Base-by-base conservation (phyloP, 2,329 filamentous ascomycete genomes). In the Chaetomium sp. region DNA sequence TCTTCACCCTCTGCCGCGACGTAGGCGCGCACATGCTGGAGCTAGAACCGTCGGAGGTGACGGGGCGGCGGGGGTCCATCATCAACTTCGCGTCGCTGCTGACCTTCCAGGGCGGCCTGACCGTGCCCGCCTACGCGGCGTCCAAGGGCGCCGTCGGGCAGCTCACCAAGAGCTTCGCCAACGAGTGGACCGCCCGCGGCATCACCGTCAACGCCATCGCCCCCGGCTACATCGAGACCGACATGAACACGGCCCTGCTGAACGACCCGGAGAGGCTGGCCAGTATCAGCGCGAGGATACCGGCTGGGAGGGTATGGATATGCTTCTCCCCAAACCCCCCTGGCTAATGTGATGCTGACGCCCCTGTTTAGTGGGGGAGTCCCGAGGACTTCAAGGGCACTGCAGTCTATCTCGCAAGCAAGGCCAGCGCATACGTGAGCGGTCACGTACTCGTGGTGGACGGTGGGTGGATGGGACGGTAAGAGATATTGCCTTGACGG, bases 381-480 rank as follows among this genome's bases (percentile, higher is more conserved):
- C 90, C 92, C 0, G 92, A 96, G 29, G 93, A 97, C 72, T 96
- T 97, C 76, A 93, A 93, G 81, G 93, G 92, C 0, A 88, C 86
- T 0, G 84, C 89, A 0, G 89, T 96, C 31, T 96, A 87, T 72
- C 78, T 97, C 68, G 91, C 91, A 1, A 90, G 90, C 72, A 83
- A 80, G 74, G 90, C 89, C n/a, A 91, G 90, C 74, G 85, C 81
- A 10, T 96, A 96, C 79, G 89, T 96, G 45, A 92, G 85, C 70
- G 93, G 93, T 0, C 91, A 96, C 77, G 81, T 92, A 5, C 74
- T 97, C 70, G 89, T 90, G 29, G 91, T 97, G 55, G 93, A 97
- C 77, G 93, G 93, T 8, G 93, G 93, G 12, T 97, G 92, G 92
- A 96, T 96, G 92, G 92, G 91, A 1, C 82, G 92, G 81, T 96